Base-by-base conservation (phyloP, 2,329 filamentous ascomycete genomes). In the Fusarium pseudograminearum region DNA sequence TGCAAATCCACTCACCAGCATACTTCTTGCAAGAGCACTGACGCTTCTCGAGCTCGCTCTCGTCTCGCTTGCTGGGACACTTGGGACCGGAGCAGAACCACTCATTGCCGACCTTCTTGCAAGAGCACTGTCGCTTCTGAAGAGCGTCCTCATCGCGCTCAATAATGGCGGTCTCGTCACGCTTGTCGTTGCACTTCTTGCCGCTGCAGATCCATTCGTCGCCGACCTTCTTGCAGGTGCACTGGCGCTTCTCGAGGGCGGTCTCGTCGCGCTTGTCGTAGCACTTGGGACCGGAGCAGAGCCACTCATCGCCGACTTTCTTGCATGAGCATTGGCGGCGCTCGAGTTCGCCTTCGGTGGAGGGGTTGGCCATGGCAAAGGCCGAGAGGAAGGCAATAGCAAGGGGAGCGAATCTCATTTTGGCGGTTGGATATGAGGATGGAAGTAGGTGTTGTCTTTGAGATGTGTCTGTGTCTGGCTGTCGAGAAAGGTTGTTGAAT, bases 331-430 rank as follows among this genome's bases (percentile, higher is more conserved):
- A 67, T 33, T 42, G 26, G 3, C 65, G 52, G 4, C 41, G 31
- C 22, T 50, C 46, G 8, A 68, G 31, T 1, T 44, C 26, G 10
- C 42, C 52, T 6, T 38, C 36, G 2, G 54, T 18, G 12, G 51
- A 31, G 4, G 66, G 66, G 3, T 46, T 34, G 16, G 66, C 65
- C 3, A 63, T 30, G 22, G 60, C 40, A 10, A 69, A 26, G 44
- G 66, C 45, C 16, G 66, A 61, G 41, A 69, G 64, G 30, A 69
- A 26, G 24, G 65, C 38, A 7, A 65, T 14, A 18, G 55, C 52
- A 5, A 69, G 4, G 2, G 47, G 20, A 11, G 55, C 18, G 30
- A 65, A 53, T 44, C 61, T 69, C 65, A 69, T 69, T n/a, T 33
- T 65, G 9, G 26, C 61, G 31, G 20, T n/a, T 33, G 18, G 0